Evolutionary conservation across 805 yeast species (phyloP).

Genomic region (Pichia insulana): DNA sequence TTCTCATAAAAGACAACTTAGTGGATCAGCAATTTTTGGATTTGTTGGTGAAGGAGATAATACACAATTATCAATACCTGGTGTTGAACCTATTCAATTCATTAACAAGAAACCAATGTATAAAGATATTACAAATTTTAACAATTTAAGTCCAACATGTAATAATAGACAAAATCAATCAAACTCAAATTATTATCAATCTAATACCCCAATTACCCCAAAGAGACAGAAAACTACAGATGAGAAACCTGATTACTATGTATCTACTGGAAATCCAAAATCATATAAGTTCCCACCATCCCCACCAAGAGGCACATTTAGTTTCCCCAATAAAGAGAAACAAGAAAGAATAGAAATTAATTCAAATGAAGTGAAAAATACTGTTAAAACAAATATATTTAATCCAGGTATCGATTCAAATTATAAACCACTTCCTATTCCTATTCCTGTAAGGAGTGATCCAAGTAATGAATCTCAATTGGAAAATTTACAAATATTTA

Average conservation of each 20-base stretch:
- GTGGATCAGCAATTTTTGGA: slow-evolving; percentile 81
- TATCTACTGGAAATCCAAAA: slow-evolving; percentile 36
- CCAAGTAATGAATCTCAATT: neutral
- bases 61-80: slow-evolving; percentile 50
- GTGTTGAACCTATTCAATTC: slow-evolving; percentile 24
- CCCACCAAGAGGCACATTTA: slow-evolving; percentile 20
- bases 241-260: slow-evolving; percentile 33
- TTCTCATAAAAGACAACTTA: slow-evolving; percentile 49
- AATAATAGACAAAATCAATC: neutral
- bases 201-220: neutral
- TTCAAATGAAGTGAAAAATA: neutral
- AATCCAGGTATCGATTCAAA: neutral
- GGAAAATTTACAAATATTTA: neutral
- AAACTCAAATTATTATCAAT: neutral
- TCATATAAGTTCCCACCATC: slow-evolving; percentile 50
- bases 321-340: no score
- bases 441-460: no score
- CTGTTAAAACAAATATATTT: neutral
- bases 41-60: slow-evolving; percentile 49
- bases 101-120: slow-evolving; percentile 24
- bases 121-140: slow-evolving; percentile 31
- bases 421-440: no score
- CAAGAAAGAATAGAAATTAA: neutral
- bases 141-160: slow-evolving; percentile 18
- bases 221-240: neutral